Evolutionary conservation across 352 stramenopile genomes (phyloP).

Genomic region (Pythium oligandrum): DNA sequence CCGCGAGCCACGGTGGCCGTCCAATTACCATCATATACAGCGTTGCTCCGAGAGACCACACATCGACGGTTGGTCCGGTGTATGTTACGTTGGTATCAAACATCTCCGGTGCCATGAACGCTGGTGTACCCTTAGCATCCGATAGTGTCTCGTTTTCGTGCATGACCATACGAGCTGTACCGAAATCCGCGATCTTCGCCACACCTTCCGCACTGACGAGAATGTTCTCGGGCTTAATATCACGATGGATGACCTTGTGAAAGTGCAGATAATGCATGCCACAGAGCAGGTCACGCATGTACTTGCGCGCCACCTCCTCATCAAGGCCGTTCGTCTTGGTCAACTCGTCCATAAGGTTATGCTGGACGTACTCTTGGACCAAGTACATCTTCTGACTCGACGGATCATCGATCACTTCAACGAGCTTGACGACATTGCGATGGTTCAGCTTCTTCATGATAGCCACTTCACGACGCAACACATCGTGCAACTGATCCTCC

Average conservation of each 20-base stretch:
- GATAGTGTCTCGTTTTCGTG: conserved; percentile 85
- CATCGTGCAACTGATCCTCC: conserved; percentile 81
- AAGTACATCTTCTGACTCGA: conserved; percentile 94
- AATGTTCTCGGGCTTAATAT: conserved; percentile 91
- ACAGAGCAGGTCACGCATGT: conserved; percentile 86
- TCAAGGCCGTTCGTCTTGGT: conserved; percentile 54
- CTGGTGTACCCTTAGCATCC: conserved; percentile 77
- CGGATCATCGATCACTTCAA: conserved; percentile 94
- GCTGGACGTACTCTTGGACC: conserved; percentile 92
- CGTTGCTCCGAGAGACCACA: conserved; percentile 89
- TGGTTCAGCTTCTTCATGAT: conserved; percentile 97
- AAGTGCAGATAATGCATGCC: conserved; percentile 92
- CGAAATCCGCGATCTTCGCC: conserved; percentile 90
- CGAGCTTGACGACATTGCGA: conserved; percentile 90
- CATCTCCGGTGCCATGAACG: conserved; percentile 91
- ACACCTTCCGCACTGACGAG: conserved; percentile 76
- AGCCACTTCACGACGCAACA: conserved; percentile 86
- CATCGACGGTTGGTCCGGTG: conserved; percentile 73
- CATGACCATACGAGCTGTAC: conserved; percentile 88
- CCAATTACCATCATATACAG: conserved; percentile 92
- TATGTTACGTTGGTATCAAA: conserved; percentile 89
- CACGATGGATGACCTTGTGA: conserved; percentile 91
- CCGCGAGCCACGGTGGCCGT: conserved; percentile 85
- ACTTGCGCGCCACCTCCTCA: conserved; percentile 71
- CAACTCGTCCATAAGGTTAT: conserved; percentile 90